These are phyloP conservation scores for Erythrobasidium yunnanense DNA, from an alignment of 768 basidiomycete genomes.

Conservation along the genomic window DNA sequence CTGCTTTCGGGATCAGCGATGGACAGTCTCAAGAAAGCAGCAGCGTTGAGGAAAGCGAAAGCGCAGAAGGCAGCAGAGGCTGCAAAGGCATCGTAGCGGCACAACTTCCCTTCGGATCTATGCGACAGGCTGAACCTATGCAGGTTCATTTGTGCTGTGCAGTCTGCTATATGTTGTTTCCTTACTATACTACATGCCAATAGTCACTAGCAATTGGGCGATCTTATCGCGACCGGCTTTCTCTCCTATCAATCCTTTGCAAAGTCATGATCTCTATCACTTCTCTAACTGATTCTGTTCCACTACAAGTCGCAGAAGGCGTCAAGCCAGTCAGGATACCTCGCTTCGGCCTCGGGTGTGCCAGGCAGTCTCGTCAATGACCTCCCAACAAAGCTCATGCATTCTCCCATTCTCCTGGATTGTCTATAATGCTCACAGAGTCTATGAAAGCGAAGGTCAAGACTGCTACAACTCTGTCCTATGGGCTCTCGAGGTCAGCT, in stretches of 20 bases:
- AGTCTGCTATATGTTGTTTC: background rate
- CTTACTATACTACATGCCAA: too few relatives aligned
- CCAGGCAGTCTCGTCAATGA: background rate
- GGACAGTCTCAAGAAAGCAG: conserved; percentile 80
- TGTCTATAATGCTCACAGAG: too few relatives aligned
- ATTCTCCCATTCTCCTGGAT: too few relatives aligned
- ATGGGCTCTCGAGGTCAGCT: conserved; percentile 17
- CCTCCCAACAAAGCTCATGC: too few relatives aligned
- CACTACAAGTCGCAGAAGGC: conserved; percentile 4
- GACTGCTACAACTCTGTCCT: conserved; percentile 28
- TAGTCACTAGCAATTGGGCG: too few relatives aligned
- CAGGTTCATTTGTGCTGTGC: conserved; percentile 3
- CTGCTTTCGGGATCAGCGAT: conserved; percentile 73
- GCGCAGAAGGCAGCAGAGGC: conserved; percentile 42
- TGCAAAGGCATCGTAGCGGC: conserved; percentile 31
- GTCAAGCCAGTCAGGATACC: conserved; percentile 3
- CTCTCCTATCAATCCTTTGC: background rate
- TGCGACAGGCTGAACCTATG: background rate
- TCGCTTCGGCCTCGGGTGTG: conserved; percentile 16
- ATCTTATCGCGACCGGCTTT: too few relatives aligned
- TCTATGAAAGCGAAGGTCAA: conserved; percentile 19
- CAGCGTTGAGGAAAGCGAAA: conserved; percentile 67
- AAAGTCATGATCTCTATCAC: background rate
- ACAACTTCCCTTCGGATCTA: background rate
- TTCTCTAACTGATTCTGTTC: background rate